These are phyloP conservation scores for Diplogelasinospora grovesii DNA, from an alignment of 495 filamentous ascomycete species.

Conservation along the genomic window DNA sequence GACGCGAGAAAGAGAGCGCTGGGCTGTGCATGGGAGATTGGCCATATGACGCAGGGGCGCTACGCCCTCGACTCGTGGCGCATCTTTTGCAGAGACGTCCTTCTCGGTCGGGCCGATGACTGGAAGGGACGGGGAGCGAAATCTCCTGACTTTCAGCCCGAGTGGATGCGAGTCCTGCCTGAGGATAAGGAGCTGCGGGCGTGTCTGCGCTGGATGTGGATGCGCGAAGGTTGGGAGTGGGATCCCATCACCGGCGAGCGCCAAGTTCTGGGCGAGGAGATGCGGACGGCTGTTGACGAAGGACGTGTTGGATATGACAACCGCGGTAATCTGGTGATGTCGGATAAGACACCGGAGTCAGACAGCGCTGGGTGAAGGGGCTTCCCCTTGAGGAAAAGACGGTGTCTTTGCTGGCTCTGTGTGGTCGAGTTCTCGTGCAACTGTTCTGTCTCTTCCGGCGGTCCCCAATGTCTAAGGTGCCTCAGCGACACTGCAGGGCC, in stretches of 20 bases:
- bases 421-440: too few species aligned
- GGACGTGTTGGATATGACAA: conserved; percentile 60
- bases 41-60: conserved; percentile 75
- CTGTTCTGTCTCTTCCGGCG: too few species aligned
- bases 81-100: conserved; percentile 81
- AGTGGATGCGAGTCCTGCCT: conserved; percentile 85
- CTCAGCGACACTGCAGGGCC: too few species aligned
- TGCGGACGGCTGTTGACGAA: conserved; percentile 51
- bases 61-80: conserved; percentile 92
- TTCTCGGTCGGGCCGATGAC: conserved; percentile 55
- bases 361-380: background rate
- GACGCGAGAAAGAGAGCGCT: conserved; percentile 31
- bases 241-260: conserved; percentile 63
- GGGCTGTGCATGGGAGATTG: conserved; percentile 70
- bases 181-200: conserved; percentile 84
- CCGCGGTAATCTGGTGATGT: conserved; percentile 38
- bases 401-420: too few species aligned
- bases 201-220: conserved; percentile 86
- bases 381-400: too few species aligned
- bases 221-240: conserved; percentile 76
- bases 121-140: conserved; percentile 49
- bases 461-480: too few species aligned
- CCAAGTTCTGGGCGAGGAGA: conserved; percentile 46
- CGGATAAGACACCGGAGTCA: conserved; percentile 11
- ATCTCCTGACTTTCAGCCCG: conserved; percentile 49